phyloP scores from a whole-genome alignment of 139 green algal species.

The Haematococcus lacustris region DNA sequence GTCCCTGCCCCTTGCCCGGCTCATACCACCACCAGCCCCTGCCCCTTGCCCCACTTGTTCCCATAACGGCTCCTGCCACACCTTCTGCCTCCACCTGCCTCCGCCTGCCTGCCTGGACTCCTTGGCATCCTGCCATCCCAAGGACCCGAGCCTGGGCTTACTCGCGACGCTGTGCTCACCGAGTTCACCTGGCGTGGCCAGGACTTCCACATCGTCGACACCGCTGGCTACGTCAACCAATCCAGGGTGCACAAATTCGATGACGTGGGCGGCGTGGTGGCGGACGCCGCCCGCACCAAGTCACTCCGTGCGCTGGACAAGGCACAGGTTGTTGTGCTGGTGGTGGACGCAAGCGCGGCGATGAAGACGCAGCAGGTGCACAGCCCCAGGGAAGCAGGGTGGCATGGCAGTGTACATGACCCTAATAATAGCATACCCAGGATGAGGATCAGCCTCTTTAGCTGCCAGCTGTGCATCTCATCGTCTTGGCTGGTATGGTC shows the following conservation, averaged over 20 bases:
- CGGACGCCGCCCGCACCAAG: conserved; percentile 20
- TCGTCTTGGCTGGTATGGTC: no score
- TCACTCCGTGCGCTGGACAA: conserved; percentile 43
- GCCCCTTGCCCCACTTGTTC: no score
- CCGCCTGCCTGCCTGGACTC: not conserved
- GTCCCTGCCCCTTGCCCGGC: no score
- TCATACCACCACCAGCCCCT: no score
- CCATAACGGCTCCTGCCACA: no score
- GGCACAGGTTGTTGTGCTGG: conserved; percentile 77
- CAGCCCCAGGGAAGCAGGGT: no score
- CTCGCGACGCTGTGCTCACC: conserved; percentile 66
- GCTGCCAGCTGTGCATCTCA: no score
- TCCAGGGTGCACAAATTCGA: conserved; percentile 26
- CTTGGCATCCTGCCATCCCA: not conserved
- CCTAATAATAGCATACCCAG: no score
- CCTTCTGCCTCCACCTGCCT: no score
- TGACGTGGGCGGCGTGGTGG: conserved; percentile 45
- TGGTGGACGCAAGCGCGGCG: conserved; percentile 62
- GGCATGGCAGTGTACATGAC: no score
- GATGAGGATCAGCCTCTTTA: no score
- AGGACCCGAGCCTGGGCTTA: conserved; percentile 88
- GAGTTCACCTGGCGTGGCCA: conserved; percentile 19
- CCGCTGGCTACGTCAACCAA: conserved; percentile 73
- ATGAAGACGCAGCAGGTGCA: not conserved
- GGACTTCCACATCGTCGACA: conserved; percentile 77